phyloP scores from a whole-genome alignment of 2,329 filamentous ascomycete species.

The Pseudogymnoascus sp. region DNA sequence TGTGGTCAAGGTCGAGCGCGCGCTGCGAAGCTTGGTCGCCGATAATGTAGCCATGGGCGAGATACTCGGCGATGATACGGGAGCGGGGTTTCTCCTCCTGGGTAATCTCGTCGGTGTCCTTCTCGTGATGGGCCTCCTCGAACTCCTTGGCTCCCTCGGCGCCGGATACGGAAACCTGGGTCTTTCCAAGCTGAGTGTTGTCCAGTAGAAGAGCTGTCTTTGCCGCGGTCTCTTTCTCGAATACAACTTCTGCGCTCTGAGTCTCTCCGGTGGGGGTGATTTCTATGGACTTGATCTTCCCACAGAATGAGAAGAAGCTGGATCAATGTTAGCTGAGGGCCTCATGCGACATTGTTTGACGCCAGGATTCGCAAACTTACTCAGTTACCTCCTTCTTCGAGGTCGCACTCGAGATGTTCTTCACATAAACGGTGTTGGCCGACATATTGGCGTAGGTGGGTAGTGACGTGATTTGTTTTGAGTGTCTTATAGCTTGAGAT shows the following conservation, averaged over 20 bases:
- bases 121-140: slow-evolving; percentile 49
- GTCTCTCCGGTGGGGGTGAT: slow-evolving; percentile 58
- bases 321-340: background rate
- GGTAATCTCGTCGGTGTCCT: slow-evolving; percentile 60
- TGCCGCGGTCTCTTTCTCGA: slow-evolving; percentile 92
- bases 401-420: slow-evolving; percentile 76
- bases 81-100: slow-evolving; percentile 96
- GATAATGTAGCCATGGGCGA: slow-evolving; percentile 86
- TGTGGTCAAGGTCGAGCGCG: slow-evolving; percentile 79
- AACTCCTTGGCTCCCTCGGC: slow-evolving; percentile 53
- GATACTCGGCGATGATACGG: slow-evolving; percentile 90
- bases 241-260: slow-evolving; percentile 85
- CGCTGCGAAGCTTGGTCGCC: slow-evolving; percentile 62
- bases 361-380: slow-evolving; percentile 34
- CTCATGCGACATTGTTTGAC: background rate
- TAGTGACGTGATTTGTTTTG: background rate
- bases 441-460: background rate
- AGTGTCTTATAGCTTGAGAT: background rate
- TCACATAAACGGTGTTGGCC: slow-evolving; percentile 64
- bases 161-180: slow-evolving; percentile 68
- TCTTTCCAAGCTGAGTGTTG: slow-evolving; percentile 86
- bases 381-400: slow-evolving; percentile 85
- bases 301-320: slow-evolving; percentile 41
- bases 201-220: slow-evolving; percentile 96
- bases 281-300: slow-evolving; percentile 81